These are phyloP conservation scores for Lasiodiplodia theobromae DNA, from an alignment of 2,329 filamentous ascomycete genomes.

Conservation along the genomic window DNA sequence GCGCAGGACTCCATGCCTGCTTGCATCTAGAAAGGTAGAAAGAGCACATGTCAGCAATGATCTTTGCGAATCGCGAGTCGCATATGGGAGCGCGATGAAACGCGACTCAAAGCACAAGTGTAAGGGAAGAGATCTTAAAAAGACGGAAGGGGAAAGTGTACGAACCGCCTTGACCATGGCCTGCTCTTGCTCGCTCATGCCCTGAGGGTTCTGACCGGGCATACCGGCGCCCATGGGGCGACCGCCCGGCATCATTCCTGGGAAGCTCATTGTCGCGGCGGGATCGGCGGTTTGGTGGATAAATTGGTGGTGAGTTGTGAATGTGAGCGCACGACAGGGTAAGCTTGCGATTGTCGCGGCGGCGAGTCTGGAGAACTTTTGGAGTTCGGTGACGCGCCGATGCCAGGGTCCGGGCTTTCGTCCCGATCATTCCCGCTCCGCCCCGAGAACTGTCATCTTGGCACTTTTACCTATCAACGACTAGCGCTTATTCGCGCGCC, in stretches of 20 bases:
- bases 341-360: neutral
- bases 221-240: constrained; percentile 24
- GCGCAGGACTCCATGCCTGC: constrained; percentile 89
- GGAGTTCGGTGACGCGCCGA: constrained; percentile 19
- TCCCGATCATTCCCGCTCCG: constrained; percentile 6
- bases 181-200: constrained; percentile 54
- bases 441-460: neutral
- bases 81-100: neutral
- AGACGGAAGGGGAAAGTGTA: neutral
- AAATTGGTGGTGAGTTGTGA: neutral
- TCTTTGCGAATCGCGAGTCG: neutral
- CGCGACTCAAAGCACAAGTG: neutral
- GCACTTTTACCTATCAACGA: neutral
- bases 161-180: constrained; percentile 57
- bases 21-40: constrained; percentile 69
- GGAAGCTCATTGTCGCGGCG: constrained; percentile 8
- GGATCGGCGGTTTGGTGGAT: neutral
- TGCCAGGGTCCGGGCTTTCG: constrained; percentile 3
- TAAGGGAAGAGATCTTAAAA: neutral
- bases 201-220: constrained; percentile 31
- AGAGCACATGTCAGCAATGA: constrained; percentile 17
- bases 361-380: constrained; percentile 20
- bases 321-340: neutral
- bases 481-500: too few relatives aligned
- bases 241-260: constrained; percentile 25